Percentiles rank a stretch among this genome's conserved stretches.
These are phyloP conservation scores for Arthroderma uncinatum DNA, from an alignment of 2,329 filamentous ascomycete species.

Conservation along the genomic window DNA sequence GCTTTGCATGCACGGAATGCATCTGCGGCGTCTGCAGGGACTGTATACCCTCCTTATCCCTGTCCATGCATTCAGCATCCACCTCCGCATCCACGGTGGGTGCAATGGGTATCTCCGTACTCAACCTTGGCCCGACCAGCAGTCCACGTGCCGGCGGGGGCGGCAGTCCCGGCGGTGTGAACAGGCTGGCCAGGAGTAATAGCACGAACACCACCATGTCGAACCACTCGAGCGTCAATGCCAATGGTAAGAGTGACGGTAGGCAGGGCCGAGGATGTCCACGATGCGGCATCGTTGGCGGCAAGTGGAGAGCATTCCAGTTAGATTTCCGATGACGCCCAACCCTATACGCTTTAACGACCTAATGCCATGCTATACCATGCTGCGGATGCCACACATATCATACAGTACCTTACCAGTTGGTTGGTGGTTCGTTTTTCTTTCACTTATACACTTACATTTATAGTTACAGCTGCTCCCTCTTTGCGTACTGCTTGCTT, in stretches of 20 bases:
- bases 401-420: neutral
- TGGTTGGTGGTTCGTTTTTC: constrained; percentile 1
- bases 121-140: constrained; percentile 27
- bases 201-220: constrained; percentile 1
- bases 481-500: neutral
- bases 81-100: constrained; percentile 16
- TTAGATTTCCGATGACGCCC: constrained; percentile 35
- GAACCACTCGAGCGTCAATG: neutral
- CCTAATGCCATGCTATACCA: constrained; percentile 1
- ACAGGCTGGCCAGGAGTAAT: neutral
- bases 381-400: neutral
- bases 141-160: constrained; percentile 17
- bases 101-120: constrained; percentile 24
- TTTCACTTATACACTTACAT: neutral
- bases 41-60: constrained; percentile 52
- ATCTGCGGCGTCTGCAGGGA: constrained; percentile 85
- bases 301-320: constrained; percentile 40
- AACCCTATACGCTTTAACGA: neutral
- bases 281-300: constrained; percentile 35
- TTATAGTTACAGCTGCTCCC: neutral
- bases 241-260: constrained; percentile 21
- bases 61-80: constrained; percentile 7
- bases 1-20: constrained; percentile 90
- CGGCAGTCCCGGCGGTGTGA: neutral
- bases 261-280: constrained; percentile 32